Percentiles rank a stretch among this genome's conserved stretches.
These are phyloP conservation scores for Fagopyrum homotropicum DNA, from an alignment of 148 eudicot genomes.

Conservation along the genomic window DNA sequence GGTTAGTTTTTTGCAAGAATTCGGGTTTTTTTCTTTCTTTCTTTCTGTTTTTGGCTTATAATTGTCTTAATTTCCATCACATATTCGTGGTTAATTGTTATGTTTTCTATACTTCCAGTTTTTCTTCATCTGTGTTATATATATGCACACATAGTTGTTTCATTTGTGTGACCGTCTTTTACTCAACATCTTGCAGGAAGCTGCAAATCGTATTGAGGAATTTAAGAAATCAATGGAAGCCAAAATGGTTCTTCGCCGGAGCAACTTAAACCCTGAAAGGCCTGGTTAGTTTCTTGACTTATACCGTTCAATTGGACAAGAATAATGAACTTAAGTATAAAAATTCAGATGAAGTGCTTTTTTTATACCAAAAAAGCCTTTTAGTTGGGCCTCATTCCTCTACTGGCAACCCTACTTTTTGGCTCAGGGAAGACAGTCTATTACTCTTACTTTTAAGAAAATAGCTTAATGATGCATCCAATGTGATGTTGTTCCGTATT, in stretches of 20 bases:
- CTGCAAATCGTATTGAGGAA: slow-evolving; percentile 77
- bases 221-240: slow-evolving; percentile 55
- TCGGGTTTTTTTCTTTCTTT: background rate
- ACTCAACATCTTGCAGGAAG: slow-evolving; percentile 42
- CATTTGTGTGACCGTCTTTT: background rate
- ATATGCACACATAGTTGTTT: background rate
- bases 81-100: background rate
- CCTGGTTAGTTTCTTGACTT: slow-evolving; percentile 16
- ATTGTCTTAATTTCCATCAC: background rate
- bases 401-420: background rate
- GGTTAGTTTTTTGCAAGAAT: slow-evolving; percentile 24
- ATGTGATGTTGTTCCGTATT: background rate
- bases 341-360: background rate
- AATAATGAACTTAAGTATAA: background rate
- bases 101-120: background rate
- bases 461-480: background rate
- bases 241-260: slow-evolving; percentile 63
- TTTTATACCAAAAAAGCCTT: background rate
- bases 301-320: background rate
- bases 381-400: background rate
- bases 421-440: background rate
- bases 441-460: background rate
- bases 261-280: slow-evolving; percentile 69
- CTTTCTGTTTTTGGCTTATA: background rate
- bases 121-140: background rate